Conservation (phyloP, 257 asterid genomes). For the Handroanthus guayacan region DNA sequence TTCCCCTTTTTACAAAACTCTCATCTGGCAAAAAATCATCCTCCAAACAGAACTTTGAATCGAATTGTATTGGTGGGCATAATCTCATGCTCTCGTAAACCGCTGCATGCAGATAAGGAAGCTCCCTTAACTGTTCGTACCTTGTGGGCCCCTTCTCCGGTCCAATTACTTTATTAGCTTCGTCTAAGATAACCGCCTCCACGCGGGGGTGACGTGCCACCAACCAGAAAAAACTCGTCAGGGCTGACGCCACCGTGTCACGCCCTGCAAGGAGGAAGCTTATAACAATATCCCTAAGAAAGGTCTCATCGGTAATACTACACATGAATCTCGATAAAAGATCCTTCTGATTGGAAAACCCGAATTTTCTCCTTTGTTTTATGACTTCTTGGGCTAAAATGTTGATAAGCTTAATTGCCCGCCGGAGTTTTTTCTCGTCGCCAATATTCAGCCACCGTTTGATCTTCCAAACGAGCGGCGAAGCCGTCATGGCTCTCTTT, state of each 20-base stretch:
- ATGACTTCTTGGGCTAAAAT: slow-evolving; percentile 43
- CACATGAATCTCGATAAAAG: slow-evolving; percentile 55
- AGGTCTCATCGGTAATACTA: slow-evolving; percentile 34
- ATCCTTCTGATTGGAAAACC: slow-evolving; percentile 37
- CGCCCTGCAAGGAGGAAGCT: slow-evolving; percentile 52
- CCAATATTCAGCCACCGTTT: slow-evolving; percentile 42
- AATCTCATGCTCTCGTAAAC: slow-evolving; percentile 48
- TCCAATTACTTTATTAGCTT: slow-evolving; percentile 34
- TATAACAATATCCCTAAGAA: slow-evolving; percentile 45
- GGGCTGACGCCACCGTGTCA: slow-evolving; percentile 45
- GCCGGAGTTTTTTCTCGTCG: slow-evolving; percentile 38
- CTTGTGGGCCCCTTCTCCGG: neutral
- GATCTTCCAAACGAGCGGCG: slow-evolving; percentile 45
- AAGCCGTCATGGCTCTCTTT: slow-evolving; percentile 45
- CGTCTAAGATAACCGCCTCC: slow-evolving; percentile 29
- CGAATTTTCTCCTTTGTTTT: slow-evolving; percentile 35
- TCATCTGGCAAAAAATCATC: slow-evolving; percentile 42
- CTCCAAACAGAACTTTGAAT: slow-evolving; percentile 37
- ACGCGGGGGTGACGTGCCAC: slow-evolving; percentile 36
- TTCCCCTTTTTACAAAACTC: slow-evolving; percentile 33
- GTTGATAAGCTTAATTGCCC: slow-evolving; percentile 33
- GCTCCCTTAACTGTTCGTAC: slow-evolving; percentile 33
- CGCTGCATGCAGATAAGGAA: slow-evolving; percentile 42
- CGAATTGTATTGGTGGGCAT: slow-evolving; percentile 46
- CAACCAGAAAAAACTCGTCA: slow-evolving; percentile 48